A percentile compares a stretch with the other conserved stretches of the same genome.
Evolutionary conservation across 1,139 yeast species (phyloP).

Genomic region (Saccharomyces hybrid): DNA sequence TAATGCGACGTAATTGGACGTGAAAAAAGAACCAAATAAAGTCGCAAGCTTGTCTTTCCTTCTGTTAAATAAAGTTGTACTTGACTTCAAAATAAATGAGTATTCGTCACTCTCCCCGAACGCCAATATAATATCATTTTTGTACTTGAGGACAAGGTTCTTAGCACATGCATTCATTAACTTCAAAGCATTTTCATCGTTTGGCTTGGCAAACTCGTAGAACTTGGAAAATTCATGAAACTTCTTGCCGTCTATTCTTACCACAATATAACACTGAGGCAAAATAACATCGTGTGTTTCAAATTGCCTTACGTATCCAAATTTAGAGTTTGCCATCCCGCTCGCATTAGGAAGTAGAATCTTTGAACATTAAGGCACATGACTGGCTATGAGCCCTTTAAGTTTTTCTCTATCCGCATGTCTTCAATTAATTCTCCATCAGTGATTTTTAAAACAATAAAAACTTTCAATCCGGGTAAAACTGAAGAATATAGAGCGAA

Average conservation of each 20-base stretch:
- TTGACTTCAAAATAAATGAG: slow-evolving; percentile 62
- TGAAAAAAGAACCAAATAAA: slow-evolving; percentile 74
- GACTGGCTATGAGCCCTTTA: background rate
- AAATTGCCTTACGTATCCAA: slow-evolving; percentile 77
- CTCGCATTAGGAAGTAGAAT: background rate
- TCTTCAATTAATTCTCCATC: background rate
- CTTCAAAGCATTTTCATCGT: slow-evolving; percentile 65
- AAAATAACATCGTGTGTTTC: slow-evolving; percentile 68
- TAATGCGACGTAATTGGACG: slow-evolving; percentile 60
- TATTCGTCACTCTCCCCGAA: slow-evolving; percentile 97
- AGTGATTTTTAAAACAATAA: background rate
- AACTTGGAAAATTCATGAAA: slow-evolving; percentile 75
- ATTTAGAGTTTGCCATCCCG: slow-evolving; percentile 70
- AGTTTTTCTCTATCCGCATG: background rate
- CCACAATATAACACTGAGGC: slow-evolving; percentile 74
- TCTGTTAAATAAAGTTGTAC: slow-evolving; percentile 66
- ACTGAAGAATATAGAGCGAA: background rate
- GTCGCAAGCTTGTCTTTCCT: slow-evolving; percentile 72
- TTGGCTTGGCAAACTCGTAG: slow-evolving; percentile 79
- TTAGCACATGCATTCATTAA: slow-evolving; percentile 80
- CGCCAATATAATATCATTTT: slow-evolving; percentile 68
- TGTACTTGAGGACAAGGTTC: slow-evolving; percentile 42
- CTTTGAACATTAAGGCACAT: background rate
- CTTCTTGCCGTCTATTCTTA: slow-evolving; percentile 90
- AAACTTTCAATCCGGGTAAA: background rate